phyloP scores from a whole-genome alignment of 2,329 filamentous ascomycete species.

The Aureobasidium zeae region DNA sequence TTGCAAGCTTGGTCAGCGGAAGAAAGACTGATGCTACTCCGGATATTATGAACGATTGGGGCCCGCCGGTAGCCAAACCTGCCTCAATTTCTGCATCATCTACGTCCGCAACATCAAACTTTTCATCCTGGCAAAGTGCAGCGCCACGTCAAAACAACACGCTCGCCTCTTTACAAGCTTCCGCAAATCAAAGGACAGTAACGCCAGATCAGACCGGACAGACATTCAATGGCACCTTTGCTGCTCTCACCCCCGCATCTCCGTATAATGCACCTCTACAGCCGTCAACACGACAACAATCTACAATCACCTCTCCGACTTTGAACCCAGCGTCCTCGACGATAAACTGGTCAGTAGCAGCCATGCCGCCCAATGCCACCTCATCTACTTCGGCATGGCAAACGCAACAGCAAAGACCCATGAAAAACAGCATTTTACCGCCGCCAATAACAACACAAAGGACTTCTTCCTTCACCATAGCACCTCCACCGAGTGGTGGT shows the following conservation, averaged over 20 bases:
- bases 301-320: conserved; percentile 19
- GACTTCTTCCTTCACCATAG: conserved; percentile 47
- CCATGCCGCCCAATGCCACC: conserved; percentile 16
- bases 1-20: conserved; percentile 83
- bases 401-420: conserved; percentile 13
- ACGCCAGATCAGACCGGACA: conserved; percentile 29
- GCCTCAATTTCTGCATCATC: conserved; percentile 20
- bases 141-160: conserved; percentile 3
- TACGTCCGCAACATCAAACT: conserved; percentile 28
- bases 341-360: conserved; percentile 44
- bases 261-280: conserved; percentile 23
- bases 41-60: conserved; percentile 38
- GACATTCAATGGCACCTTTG: conserved; percentile 24
- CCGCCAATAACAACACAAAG: conserved; percentile 19
- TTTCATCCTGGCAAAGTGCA: conserved; percentile 36
- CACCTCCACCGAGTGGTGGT: conserved; percentile 42
- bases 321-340: conserved; percentile 26
- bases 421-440: background rate
- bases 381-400: conserved; percentile 15
- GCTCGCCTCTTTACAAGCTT: conserved; percentile 15
- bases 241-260: conserved; percentile 30
- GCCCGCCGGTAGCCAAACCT: conserved; percentile 27
- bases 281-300: conserved; percentile 20
- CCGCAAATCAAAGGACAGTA: conserved; percentile 22
- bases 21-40: conserved; percentile 36